phyloP scores from a whole-genome alignment of 1,284 basidiomycete species.

The Retiboletus flavoniger region DNA sequence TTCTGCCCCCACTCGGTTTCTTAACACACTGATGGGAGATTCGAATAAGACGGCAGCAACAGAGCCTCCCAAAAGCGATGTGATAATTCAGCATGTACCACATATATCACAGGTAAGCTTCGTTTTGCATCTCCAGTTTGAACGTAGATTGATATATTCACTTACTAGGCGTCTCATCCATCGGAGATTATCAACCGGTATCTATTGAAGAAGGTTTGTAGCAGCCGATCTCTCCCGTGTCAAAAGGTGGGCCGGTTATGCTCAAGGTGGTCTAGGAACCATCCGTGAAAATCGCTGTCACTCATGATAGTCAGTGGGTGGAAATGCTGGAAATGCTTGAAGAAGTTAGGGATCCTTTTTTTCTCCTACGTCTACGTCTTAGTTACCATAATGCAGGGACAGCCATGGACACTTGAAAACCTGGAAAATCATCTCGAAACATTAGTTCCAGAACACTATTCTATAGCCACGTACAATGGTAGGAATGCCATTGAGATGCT shows the following conservation, averaged over 20 bases:
- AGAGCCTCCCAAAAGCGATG: neutral
- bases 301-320: neutral
- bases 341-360: neutral
- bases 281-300: neutral
- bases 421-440: neutral
- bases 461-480: neutral
- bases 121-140: neutral
- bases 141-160: neutral
- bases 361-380: too few species aligned
- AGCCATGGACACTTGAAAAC: neutral
- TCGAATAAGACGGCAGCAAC: neutral
- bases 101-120: neutral
- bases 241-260: too few species aligned
- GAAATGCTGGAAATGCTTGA: neutral
- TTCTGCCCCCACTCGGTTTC: neutral
- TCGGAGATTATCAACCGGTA: conserved; percentile 7
- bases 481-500: neutral
- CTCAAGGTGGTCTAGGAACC: neutral
- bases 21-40: too few species aligned
- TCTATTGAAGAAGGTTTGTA: neutral
- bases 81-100: neutral
- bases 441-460: neutral
- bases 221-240: too few species aligned
- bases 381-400: neutral
- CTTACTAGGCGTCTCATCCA: neutral